Percentiles rank a stretch among this genome's conserved stretches.
phyloP scores from a whole-genome alignment of 2,329 filamentous ascomycete genomes.

The Byssoonygena ceratinophila region DNA sequence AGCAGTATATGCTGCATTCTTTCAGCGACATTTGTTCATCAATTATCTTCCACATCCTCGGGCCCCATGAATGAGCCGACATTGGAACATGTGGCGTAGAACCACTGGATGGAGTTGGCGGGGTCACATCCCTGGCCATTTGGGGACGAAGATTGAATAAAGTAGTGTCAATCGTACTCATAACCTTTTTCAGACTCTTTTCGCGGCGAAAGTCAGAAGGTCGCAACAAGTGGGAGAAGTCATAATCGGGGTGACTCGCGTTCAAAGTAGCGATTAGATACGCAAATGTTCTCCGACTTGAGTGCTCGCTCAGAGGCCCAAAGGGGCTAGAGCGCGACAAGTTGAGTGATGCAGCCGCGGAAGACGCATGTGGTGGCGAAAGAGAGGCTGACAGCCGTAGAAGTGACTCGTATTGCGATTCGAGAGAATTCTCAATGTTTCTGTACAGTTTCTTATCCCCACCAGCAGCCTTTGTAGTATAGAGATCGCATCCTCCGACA shows the following conservation, averaged over 20 bases:
- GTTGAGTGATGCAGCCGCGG: conserved; percentile 57
- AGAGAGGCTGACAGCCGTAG: conserved; percentile 77
- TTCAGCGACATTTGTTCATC: conserved; percentile 90
- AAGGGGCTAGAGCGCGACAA: conserved; percentile 84
- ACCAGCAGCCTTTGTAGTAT: conserved; percentile 92
- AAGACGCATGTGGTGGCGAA: conserved; percentile 66
- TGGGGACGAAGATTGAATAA: conserved; percentile 74
- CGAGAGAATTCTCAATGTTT: conserved; percentile 82
- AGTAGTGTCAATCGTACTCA: conserved; percentile 77
- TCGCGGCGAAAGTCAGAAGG: conserved; percentile 85
- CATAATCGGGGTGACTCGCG: conserved; percentile 90
- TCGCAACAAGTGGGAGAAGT: conserved; percentile 85
- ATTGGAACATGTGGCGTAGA: conserved; percentile 39
- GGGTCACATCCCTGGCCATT: conserved; percentile 32
- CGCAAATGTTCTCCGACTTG: conserved; percentile 82
- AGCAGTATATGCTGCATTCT: conserved; percentile 82
- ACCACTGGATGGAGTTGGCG: conserved; percentile 35
- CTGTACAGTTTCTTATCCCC: conserved; percentile 96
- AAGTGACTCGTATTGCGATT: conserved; percentile 80
- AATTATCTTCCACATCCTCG: conserved; percentile 81
- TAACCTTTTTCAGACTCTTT: conserved; percentile 65
- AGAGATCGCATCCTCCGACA: conserved; percentile 86
- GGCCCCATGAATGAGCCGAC: conserved; percentile 63
- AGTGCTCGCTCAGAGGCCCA: conserved; percentile 75
- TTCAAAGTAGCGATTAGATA: conserved; percentile 96